Evolutionary conservation across 495 filamentous ascomycete genomes (phyloP).

Genomic region (Penicillium waksmanii): DNA sequence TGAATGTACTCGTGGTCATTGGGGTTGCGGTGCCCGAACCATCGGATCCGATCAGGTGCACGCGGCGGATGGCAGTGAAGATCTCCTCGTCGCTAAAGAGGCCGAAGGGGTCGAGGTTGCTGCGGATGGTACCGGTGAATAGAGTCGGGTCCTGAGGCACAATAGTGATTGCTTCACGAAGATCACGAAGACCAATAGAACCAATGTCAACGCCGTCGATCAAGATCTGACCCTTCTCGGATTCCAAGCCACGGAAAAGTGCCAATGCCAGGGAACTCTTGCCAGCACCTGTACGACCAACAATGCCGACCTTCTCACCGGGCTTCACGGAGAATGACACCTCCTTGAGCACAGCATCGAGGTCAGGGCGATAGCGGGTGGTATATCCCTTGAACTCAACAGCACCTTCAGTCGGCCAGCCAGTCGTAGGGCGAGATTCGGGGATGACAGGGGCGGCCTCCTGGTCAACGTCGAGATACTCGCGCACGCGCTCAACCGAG

Average conservation of each 20-base stretch:
- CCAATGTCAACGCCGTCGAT: conserved; percentile 92
- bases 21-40: conserved; percentile 52
- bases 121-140: conserved; percentile 93
- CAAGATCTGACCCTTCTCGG: conserved; percentile 84
- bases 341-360: conserved; percentile 82
- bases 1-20: conserved; percentile 40
- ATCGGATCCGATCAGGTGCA: conserved; percentile 78
- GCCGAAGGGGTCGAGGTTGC: conserved; percentile 92
- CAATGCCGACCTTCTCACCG: conserved; percentile 93
- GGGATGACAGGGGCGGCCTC: conserved; percentile 81
- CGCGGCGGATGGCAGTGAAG: conserved; percentile 83
- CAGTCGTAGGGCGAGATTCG: conserved; percentile 71
- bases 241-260: conserved; percentile 95
- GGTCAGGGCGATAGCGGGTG: conserved; percentile 84
- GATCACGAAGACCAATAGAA: conserved; percentile 83
- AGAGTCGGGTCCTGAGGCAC: conserved; percentile 98
- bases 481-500: conserved; percentile 95
- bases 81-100: conserved; percentile 92
- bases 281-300: conserved; percentile 93
- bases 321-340: conserved; percentile 86
- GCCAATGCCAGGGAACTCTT: conserved; percentile 96
- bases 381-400: conserved; percentile 88
- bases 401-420: conserved; percentile 85
- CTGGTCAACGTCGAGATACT: conserved; percentile 96
- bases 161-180: conserved; percentile 93